Evolutionary conservation across 1,139 yeast species (phyloP), one percentile per base, ranked within the genome.

Genomic region (Protomyces lactucae-debilis): DNA sequence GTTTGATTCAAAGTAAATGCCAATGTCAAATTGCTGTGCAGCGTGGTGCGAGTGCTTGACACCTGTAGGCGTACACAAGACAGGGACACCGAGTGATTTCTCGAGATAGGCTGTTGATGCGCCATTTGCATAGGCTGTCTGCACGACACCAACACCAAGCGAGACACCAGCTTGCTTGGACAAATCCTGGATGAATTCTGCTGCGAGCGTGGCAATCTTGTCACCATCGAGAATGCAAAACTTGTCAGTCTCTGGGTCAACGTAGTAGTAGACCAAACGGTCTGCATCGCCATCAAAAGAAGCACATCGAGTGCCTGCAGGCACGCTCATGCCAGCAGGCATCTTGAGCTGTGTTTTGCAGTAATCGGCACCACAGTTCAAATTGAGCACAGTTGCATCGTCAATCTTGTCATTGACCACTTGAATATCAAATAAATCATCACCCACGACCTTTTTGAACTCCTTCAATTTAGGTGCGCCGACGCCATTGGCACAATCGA

Each of bases 211-310:
- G 2, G 98, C 87, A 69, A 92, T 87, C 76, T 90, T 91, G 76
- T 93, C 99, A 67, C 99, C 99, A 72, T 93, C 99, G 66, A 93
- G 79, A 55, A 93, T 78, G 55, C 82, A 81, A 77, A 93, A 93
- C 45, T 74, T 73, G 1, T 76, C 77, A 1, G 73, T 32, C 18
- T 51, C 57, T 21, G 61, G 73, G 65, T 82, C 83, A 55, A 80
- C 78, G 75, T 85, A 91, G 76, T 90, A 93, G 72, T 91, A 90
- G 35, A 93, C 88, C 65, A 93, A 85, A 72, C 99, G 82, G 74
- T 93, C 99, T 3, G 99, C 99, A 74, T 93, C 99, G 57, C 99
- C 99, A 74, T 93, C 99, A 72, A 90, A 91, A 1, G 96, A 89
- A 9, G 95, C 88, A 71, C 84, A 87, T 60, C 92, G 77, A 69